phyloP scores from a whole-genome alignment of 1,284 basidiomycete genomes.

The Ustilago nuda region DNA sequence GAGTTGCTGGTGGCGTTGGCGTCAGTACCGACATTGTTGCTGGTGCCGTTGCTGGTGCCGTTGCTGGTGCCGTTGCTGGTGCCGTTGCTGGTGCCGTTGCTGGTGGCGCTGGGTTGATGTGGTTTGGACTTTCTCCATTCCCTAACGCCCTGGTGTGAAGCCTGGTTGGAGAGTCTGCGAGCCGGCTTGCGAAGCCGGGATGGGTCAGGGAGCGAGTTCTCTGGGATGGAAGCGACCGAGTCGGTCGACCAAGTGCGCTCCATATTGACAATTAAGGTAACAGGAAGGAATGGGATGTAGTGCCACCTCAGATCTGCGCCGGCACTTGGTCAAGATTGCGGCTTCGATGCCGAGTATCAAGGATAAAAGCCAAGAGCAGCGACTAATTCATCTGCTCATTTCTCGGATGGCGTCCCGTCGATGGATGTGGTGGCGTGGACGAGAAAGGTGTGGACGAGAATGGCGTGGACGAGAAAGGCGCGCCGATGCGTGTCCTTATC shows the following conservation, averaged over 20 bases:
- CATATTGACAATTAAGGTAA: conserved; percentile 13
- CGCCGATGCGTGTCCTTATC: neutral
- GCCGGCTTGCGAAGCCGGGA: conserved; percentile 40
- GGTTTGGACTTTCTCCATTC: conserved; percentile 46
- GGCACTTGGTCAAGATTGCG: neutral
- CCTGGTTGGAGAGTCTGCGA: conserved; percentile 49
- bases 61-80: conserved; percentile 3
- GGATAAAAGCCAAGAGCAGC: neutral
- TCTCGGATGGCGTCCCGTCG: neutral
- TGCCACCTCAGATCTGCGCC: neutral
- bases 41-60: neutral
- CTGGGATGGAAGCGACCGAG: conserved; percentile 39
- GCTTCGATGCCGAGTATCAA: neutral
- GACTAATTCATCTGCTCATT: neutral
- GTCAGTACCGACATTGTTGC: conserved; percentile 2
- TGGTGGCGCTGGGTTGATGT: conserved; percentile 15
- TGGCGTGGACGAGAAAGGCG: neutral
- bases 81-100: neutral
- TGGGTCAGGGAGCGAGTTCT: conserved; percentile 38
- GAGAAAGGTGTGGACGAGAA: neutral
- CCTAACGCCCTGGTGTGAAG: conserved; percentile 27
- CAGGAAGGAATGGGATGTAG: neutral
- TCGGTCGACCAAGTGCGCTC: conserved; percentile 54
- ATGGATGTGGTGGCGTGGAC: neutral
- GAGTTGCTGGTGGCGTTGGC: conserved; percentile 3